Conservation (phyloP, 225 moss, liverwort and hornwort genomes). For the Takakia lepidozioides region DNA sequence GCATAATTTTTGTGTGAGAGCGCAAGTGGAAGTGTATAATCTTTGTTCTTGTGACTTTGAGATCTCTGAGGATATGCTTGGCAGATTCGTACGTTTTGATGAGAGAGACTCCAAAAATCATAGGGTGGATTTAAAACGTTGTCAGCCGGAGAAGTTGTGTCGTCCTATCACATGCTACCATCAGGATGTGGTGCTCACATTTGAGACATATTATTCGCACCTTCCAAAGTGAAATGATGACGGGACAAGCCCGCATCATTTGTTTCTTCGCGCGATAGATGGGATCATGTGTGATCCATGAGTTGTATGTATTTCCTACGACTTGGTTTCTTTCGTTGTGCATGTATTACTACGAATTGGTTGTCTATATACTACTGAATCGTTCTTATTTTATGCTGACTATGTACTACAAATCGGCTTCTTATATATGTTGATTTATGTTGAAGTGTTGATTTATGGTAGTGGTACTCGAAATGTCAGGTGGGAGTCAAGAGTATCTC, state of each 20-base stretch:
- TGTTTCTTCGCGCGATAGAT: background rate
- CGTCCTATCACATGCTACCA: background rate
- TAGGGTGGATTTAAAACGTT: background rate
- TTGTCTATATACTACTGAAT: too few species aligned
- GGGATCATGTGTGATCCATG: background rate
- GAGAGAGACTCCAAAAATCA: background rate
- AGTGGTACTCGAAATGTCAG: background rate
- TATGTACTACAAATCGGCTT: too few species aligned
- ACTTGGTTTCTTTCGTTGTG: too few species aligned
- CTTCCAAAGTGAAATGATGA: background rate
- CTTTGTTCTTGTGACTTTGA: background rate
- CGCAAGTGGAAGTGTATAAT: background rate
- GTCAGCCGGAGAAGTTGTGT: background rate
- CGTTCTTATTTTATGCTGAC: too few species aligned
- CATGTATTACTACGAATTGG: too few species aligned
- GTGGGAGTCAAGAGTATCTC: background rate
- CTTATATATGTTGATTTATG: too few species aligned
- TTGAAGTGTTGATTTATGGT: too few species aligned
- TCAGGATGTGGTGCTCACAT: background rate
- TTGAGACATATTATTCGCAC: background rate
- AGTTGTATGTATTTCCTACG: background rate
- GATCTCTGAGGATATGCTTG: background rate
- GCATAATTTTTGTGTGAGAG: background rate
- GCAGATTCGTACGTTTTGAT: background rate
- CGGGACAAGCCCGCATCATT: background rate